Evolutionary conservation across 2,329 filamentous ascomycete genomes (phyloP).

Genomic region (Cucurbitaria berberidis): DNA sequence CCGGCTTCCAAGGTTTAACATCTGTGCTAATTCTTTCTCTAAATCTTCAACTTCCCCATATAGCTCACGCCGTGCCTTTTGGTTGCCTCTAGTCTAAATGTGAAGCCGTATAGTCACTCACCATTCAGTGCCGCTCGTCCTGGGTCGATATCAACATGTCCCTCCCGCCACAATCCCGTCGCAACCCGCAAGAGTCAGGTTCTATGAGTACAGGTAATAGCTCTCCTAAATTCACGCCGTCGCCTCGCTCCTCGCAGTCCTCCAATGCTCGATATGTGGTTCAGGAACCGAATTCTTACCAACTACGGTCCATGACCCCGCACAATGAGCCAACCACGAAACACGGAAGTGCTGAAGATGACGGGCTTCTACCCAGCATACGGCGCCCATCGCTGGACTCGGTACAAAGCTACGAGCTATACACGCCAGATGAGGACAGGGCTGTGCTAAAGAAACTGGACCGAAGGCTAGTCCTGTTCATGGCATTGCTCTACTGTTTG

Average conservation of each 20-base stretch:
- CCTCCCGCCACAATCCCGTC: slow-evolving; percentile 15
- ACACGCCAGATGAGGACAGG: slow-evolving; percentile 73
- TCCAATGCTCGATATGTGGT: slow-evolving; percentile 13
- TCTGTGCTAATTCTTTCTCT: neutral
- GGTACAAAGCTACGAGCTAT: slow-evolving; percentile 58
- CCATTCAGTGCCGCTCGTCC: neutral
- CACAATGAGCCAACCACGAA: slow-evolving; percentile 14
- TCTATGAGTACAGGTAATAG: slow-evolving; percentile 31
- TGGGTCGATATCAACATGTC: slow-evolving; percentile 17
- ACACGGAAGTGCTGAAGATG: slow-evolving; percentile 32
- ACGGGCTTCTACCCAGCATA: slow-evolving; percentile 24
- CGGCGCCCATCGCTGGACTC: slow-evolving; percentile 33
- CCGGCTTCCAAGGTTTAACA: neutral
- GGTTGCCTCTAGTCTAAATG: neutral
- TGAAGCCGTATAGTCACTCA: neutral
- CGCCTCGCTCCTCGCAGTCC: slow-evolving; percentile 25
- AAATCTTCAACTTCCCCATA: neutral
- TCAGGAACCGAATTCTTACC: slow-evolving; percentile 29
- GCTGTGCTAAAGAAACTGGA: slow-evolving; percentile 78
- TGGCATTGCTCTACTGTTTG: slow-evolving; percentile 82
- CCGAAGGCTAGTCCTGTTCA: slow-evolving; percentile 75
- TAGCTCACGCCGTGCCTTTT: neutral
- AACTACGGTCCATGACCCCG: slow-evolving; percentile 29
- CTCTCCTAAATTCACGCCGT: slow-evolving; percentile 30
- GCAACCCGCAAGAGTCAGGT: slow-evolving; percentile 15